phyloP scores from a whole-genome alignment of 2,329 filamentous ascomycete species.

The Paecilomyces variotii region DNA sequence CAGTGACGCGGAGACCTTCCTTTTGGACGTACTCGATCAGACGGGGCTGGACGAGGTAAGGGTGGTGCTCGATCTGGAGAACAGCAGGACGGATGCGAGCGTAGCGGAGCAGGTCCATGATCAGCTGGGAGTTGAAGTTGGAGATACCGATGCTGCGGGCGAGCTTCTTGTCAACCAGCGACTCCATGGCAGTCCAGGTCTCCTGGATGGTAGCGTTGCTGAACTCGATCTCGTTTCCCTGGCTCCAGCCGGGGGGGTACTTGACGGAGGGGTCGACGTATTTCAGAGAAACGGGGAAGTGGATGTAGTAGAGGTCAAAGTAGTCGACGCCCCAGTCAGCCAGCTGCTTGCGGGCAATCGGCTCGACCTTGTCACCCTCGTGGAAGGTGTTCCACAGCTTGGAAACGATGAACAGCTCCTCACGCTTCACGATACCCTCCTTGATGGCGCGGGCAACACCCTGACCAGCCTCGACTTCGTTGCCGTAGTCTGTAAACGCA shows the following conservation, averaged over 20 bases:
- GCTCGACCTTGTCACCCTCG: constrained; percentile 66
- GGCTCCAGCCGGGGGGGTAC: constrained; percentile 72
- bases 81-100: constrained; percentile 66
- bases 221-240: constrained; percentile 54
- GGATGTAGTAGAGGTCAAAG: constrained; percentile 83
- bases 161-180: constrained; percentile 60
- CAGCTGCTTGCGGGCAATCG: constrained; percentile 68
- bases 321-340: constrained; percentile 79
- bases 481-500: constrained; percentile 62
- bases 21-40: constrained; percentile 62
- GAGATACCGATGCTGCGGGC: constrained; percentile 68
- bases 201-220: constrained; percentile 67
- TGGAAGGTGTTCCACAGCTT: constrained; percentile 95
- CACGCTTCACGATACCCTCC: constrained; percentile 71
- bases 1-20: constrained; percentile 67
- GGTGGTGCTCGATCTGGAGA: constrained; percentile 86
- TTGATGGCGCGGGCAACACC: constrained; percentile 72
- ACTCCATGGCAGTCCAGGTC: constrained; percentile 77
- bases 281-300: constrained; percentile 81
- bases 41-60: constrained; percentile 69
- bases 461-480: constrained; percentile 69
- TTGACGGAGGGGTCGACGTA: constrained; percentile 72
- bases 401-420: constrained; percentile 84
- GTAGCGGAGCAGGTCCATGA: constrained; percentile 74
- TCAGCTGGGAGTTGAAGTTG: constrained; percentile 71